Base-by-base conservation (phyloP, 371 early-diverging fungal genomes). In the Mortierella sp. region DNA sequence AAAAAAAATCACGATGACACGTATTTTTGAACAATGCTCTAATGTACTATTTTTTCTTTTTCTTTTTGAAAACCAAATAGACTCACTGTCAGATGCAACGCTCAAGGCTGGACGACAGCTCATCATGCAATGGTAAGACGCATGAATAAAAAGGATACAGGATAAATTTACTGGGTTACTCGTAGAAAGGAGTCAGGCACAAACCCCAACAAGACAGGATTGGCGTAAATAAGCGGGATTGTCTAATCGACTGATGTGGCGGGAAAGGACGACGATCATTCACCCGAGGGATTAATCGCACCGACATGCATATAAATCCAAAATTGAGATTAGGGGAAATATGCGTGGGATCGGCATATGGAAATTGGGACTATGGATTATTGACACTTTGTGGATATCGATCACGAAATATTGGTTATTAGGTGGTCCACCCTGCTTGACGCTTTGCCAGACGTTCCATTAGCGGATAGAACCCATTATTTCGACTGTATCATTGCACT, bases 401-500 rank as follows among this genome's bases (percentile, higher is more conserved):
- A 16, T 47, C 40, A 80, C 70, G 22, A 74, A 70, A 67, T 71
- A 74, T 65, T 80, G 75, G 72, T 71, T 70, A 61, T 48, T 70
- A 86, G 87, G 87, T 86, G 87, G 87, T 74, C 76, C 32, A 66
- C 77, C 4, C 57, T 86, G 50, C 71, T 84, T 1, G 73, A 66
- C 24, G 80, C 67, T 3, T 63, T 85, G 15, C 66, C 69, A 15
- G 75, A 83, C 61, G 81, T 77, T 2, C 74, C 65, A 6, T 77
- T 75, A 65, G 83, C 85, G 32, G 86, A 86, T 33, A 70, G 83
- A 66, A 69, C 63, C 38, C 65, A 84, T 50, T 87, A 87, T 70
- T 87, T 79, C 75, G 87, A 87, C 33, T 79, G 84, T 59, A 84
- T 87, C 57, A 57, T 87, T 28, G 85, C 78, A 19, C 80, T 87